phyloP scores from a whole-genome alignment of 2,329 filamentous ascomycete species.

The Trichophyton mentagrophytes region DNA sequence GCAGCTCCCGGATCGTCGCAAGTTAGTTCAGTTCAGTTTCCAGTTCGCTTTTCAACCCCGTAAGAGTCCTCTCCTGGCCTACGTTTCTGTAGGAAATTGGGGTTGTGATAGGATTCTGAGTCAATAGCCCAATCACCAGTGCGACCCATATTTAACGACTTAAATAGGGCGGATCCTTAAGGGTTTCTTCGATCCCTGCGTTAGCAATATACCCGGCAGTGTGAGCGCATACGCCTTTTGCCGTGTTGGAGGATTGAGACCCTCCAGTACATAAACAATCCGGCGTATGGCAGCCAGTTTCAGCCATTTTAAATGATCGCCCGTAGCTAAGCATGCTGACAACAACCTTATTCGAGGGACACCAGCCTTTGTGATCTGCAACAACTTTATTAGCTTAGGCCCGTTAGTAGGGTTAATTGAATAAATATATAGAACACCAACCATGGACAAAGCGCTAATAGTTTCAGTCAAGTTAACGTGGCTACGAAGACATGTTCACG shows the following conservation, averaged over 20 bases:
- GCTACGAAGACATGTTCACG: slow-evolving; percentile 26
- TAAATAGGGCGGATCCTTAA: slow-evolving; percentile 10
- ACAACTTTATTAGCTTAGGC: slow-evolving; percentile 17
- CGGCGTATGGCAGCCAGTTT: slow-evolving; percentile 16
- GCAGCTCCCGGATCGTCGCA: neutral
- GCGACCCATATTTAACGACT: slow-evolving; percentile 16
- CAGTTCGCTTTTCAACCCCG: neutral
- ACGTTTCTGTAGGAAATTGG: neutral
- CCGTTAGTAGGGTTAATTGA: neutral
- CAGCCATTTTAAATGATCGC: slow-evolving; percentile 24
- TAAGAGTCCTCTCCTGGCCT: neutral
- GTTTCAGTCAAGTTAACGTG: slow-evolving; percentile 31
- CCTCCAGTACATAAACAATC: slow-evolving; percentile 6
- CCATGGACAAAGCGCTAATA: slow-evolving; percentile 22
- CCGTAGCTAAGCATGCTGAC: slow-evolving; percentile 28
- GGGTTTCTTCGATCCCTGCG: slow-evolving; percentile 24
- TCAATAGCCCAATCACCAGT: slow-evolving; percentile 22
- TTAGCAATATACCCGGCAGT: slow-evolving; percentile 26
- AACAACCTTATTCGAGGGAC: slow-evolving; percentile 22
- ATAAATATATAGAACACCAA: neutral
- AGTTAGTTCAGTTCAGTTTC: neutral
- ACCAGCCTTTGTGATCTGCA: slow-evolving; percentile 25
- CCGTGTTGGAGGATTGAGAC: slow-evolving; percentile 16
- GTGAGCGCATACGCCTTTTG: slow-evolving; percentile 20
- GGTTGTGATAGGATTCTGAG: slow-evolving; percentile 6